Conservation (phyloP, 306 rosid genomes). For the Citrullus amarus region DNA sequence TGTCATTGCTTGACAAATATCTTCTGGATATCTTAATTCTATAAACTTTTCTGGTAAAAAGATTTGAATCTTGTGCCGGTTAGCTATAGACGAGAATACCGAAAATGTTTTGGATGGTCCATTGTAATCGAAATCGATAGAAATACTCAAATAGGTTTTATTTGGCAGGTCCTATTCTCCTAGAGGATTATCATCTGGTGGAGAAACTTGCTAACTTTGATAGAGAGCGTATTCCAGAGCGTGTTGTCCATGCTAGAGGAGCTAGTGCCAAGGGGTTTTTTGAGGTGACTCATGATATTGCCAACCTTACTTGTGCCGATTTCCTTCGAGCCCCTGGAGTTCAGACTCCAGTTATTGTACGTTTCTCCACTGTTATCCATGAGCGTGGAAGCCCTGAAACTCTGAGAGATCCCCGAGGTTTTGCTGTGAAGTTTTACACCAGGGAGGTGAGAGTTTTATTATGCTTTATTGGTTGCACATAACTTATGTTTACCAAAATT, state of each 20-base stretch:
- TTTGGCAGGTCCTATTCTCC: slow-evolving; percentile 79
- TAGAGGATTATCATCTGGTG: slow-evolving; percentile 89
- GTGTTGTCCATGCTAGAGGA: slow-evolving; percentile 97
- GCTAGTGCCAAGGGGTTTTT: slow-evolving; percentile 99
- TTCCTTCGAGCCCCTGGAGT: slow-evolving; percentile 93
- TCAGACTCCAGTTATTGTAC: slow-evolving; percentile 89
- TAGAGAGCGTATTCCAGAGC: slow-evolving; percentile 85
- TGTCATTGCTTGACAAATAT: neutral
- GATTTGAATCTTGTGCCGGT: neutral
- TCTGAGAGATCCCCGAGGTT: slow-evolving; percentile 77
- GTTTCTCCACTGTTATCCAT: slow-evolving; percentile 89
- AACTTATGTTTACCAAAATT: neutral
- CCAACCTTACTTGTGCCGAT: slow-evolving; percentile 84
- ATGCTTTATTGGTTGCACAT: neutral
- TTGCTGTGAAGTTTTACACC: slow-evolving; percentile 81
- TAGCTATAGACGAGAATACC: neutral
- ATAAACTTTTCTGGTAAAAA: neutral
- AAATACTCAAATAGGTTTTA: neutral
- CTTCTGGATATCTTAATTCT: neutral
- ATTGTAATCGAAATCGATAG: neutral
- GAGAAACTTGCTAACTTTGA: slow-evolving; percentile 86
- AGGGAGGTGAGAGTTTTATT: slow-evolving; percentile 49
- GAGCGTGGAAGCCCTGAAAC: slow-evolving; percentile 99
- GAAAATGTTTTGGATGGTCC: neutral
- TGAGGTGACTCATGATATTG: slow-evolving; percentile 84